Conservation (phyloP, 2,329 filamentous ascomycete species). For the Hirsutella thompsonii region DNA sequence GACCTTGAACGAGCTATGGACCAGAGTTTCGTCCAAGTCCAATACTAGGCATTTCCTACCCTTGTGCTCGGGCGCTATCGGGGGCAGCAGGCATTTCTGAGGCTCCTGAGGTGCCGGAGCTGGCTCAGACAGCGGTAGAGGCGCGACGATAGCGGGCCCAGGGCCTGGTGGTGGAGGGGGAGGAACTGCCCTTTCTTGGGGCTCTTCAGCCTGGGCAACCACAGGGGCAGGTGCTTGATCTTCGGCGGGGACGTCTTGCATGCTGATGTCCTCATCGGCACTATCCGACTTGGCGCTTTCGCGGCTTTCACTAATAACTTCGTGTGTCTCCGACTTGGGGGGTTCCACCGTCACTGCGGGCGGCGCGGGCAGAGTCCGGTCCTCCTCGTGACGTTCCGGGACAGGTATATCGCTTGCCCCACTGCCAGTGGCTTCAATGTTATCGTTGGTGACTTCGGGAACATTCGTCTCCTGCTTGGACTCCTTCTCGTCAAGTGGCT, state of each 20-base stretch:
- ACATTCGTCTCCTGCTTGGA: conserved; percentile 18
- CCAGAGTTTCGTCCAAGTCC: conserved; percentile 90
- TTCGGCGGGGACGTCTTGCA: conserved; percentile 48
- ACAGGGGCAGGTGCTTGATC: conserved; percentile 32
- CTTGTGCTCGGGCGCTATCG: conserved; percentile 64
- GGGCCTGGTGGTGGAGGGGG: conserved; percentile 36
- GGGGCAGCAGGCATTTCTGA: conserved; percentile 66
- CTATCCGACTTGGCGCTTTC: conserved; percentile 24
- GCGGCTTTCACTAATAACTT: conserved; percentile 10
- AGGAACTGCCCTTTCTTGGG: conserved; percentile 19
- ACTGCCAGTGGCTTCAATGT: conserved; percentile 30
- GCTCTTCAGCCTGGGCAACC: conserved; percentile 22
- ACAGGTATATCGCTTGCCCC: conserved; percentile 32
- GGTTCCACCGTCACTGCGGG: conserved; percentile 30
- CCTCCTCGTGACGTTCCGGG: conserved; percentile 28
- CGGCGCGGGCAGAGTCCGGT: conserved; percentile 30
- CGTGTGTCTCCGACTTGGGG: conserved; percentile 17
- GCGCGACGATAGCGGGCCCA: conserved; percentile 25
- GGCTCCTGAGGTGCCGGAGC: conserved; percentile 26
- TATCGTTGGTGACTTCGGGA: conserved; percentile 24
- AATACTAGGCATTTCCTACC: conserved; percentile 90
- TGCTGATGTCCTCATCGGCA: conserved; percentile 51
- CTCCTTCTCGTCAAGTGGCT: conserved; percentile 37
- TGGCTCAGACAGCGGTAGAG: conserved; percentile 25
- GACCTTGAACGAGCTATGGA: conserved; percentile 99